These are phyloP conservation scores for Pascua sp. DNA, from an alignment of 1,284 basidiomycete genomes.

Conservation along the genomic window DNA sequence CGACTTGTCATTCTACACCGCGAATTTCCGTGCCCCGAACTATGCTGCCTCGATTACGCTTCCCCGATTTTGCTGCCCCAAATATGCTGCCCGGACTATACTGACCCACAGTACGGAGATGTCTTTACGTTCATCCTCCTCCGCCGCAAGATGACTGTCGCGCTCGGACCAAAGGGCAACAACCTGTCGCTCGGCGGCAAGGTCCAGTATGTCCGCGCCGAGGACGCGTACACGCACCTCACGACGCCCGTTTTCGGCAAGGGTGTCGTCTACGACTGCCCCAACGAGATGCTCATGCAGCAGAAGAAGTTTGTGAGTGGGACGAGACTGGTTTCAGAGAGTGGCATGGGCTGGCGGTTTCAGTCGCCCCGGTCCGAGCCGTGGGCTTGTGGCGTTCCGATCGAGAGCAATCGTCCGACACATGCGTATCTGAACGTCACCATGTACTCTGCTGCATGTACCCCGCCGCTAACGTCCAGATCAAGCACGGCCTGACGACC, in stretches of 20 bases:
- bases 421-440: too few species aligned
- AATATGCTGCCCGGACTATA: background rate
- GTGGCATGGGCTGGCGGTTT: background rate
- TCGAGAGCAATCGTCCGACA: too few species aligned
- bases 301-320: conserved; percentile 84
- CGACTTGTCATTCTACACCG: too few species aligned
- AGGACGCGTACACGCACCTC: conserved; percentile 93
- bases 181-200: conserved; percentile 95
- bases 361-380: too few species aligned
- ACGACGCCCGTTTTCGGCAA: conserved; percentile 94
- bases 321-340: too few species aligned
- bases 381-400: too few species aligned
- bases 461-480: conserved; percentile 38
- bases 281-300: conserved; percentile 97
- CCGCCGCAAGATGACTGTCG: conserved; percentile 85
- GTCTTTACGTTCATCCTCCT: conserved; percentile 94
- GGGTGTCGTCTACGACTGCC: conserved; percentile 95
- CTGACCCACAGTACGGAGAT: conserved; percentile 55
- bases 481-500: conserved; percentile 86
- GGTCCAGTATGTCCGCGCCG: conserved; percentile 85
- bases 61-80: too few species aligned
- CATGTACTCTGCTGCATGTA: background rate
- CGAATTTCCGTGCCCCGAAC: too few species aligned
- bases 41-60: too few species aligned
- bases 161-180: conserved; percentile 86